Evolutionary conservation across 2,329 filamentous ascomycete genomes (phyloP).

Genomic region (Aspergillus persii): DNA sequence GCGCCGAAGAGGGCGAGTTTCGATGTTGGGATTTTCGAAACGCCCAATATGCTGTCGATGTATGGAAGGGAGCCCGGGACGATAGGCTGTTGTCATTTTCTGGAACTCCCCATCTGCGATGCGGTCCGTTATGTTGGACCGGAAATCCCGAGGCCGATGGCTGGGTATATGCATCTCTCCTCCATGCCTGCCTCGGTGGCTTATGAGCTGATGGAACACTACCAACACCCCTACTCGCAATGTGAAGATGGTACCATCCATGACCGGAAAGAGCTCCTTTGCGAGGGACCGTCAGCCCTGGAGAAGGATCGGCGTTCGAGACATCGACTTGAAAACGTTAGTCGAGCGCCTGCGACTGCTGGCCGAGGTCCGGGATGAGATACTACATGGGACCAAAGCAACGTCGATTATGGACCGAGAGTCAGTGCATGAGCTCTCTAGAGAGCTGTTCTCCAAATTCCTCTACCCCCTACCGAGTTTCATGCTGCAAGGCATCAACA

Average conservation of each 20-base stretch:
- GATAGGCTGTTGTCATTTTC: conserved; percentile 47
- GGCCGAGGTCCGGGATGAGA: conserved; percentile 33
- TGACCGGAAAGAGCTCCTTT: conserved; percentile 37
- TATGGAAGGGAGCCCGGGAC: conserved; percentile 48
- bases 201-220: conserved; percentile 35
- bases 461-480: conserved; percentile 36
- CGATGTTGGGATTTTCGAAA: conserved; percentile 46
- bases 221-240: conserved; percentile 35
- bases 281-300: conserved; percentile 39
- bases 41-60: conserved; percentile 49
- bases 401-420: conserved; percentile 38
- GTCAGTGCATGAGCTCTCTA: conserved; percentile 31
- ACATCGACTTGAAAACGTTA: conserved; percentile 33
- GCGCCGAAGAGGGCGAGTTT: conserved; percentile 39
- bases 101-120: conserved; percentile 47
- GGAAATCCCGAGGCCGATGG: conserved; percentile 15
- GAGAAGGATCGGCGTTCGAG: conserved; percentile 43
- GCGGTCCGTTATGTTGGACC: conserved; percentile 23
- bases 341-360: conserved; percentile 36
- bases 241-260: conserved; percentile 35
- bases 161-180: conserved; percentile 23
- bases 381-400: conserved; percentile 28
- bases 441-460: conserved; percentile 37
- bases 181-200: conserved; percentile 29
- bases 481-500: conserved; percentile 20